Conservation (phyloP, 163 green algal genomes). For the Scenedesmus sp. region DNA sequence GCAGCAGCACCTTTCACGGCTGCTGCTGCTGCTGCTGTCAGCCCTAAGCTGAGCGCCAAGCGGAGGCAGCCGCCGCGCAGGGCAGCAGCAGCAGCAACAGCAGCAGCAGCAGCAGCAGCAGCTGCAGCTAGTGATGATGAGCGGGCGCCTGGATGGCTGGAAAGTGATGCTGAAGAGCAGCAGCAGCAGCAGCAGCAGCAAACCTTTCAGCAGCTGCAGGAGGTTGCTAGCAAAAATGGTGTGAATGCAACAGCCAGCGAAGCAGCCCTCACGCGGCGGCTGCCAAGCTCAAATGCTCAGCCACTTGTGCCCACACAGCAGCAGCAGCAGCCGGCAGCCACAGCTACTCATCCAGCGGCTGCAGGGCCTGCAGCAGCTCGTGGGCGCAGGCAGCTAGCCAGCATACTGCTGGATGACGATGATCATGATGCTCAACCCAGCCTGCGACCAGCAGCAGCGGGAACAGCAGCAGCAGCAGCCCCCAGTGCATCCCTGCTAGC, state of each 20-base stretch:
- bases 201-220: neutral
- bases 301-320: neutral
- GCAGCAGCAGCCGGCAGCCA: neutral
- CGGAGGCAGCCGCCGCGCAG: neutral
- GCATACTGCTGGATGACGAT: neutral
- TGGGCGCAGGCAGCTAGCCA: neutral
- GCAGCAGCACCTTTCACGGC: neutral
- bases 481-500: neutral
- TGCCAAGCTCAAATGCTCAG: neutral
- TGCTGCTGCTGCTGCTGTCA: neutral
- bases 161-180: neutral
- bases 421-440: neutral
- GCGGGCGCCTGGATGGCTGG: neutral
- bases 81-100: slow-evolving; percentile 5
- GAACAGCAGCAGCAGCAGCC: neutral
- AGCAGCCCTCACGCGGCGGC: neutral
- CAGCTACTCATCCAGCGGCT: neutral
- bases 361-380: neutral
- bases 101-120: neutral
- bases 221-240: neutral
- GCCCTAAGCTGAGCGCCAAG: neutral
- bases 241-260: neutral
- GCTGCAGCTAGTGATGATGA: neutral
- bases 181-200: neutral
- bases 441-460: neutral